phyloP scores from a whole-genome alignment of 1,139 yeast genomes.

The Candida smagusa region DNA sequence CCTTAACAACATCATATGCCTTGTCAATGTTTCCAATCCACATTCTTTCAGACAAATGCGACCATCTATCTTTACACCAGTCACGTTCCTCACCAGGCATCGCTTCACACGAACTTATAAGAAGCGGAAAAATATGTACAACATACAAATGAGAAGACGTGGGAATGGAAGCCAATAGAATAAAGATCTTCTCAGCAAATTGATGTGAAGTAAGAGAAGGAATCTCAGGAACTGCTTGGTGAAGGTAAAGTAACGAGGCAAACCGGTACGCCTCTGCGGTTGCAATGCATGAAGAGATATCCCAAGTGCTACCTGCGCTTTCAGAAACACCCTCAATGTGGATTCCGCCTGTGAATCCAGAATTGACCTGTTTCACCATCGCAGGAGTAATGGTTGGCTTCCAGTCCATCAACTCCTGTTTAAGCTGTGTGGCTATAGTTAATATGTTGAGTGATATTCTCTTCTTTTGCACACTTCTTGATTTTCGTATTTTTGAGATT shows the following conservation, averaged over 20 bases:
- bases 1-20: conserved; percentile 65
- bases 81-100: conserved; percentile 54
- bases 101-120: conserved; percentile 66
- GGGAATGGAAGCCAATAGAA: conserved; percentile 62
- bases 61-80: conserved; percentile 64
- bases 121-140: conserved; percentile 60
- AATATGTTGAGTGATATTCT: conserved; percentile 47
- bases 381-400: conserved; percentile 42
- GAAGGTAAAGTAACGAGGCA: conserved; percentile 55
- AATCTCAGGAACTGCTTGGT: conserved; percentile 68
- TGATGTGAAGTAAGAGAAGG: conserved; percentile 54
- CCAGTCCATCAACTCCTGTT: conserved; percentile 53
- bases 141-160: conserved; percentile 53
- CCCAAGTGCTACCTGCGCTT: conserved; percentile 34
- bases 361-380: conserved; percentile 28
- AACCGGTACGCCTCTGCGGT: conserved; percentile 69
- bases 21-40: conserved; percentile 67
- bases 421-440: conserved; percentile 53
- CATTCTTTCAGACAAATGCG: conserved; percentile 47
- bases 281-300: conserved; percentile 56
- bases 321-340: conserved; percentile 11
- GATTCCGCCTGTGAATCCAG: conserved; percentile 8
- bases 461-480: conserved; percentile 11
- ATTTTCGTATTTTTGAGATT: conserved; percentile 46
- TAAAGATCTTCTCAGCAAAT: conserved; percentile 57